Conservation (phyloP, 331 rosid species). For the Prunus yedoensis region DNA sequence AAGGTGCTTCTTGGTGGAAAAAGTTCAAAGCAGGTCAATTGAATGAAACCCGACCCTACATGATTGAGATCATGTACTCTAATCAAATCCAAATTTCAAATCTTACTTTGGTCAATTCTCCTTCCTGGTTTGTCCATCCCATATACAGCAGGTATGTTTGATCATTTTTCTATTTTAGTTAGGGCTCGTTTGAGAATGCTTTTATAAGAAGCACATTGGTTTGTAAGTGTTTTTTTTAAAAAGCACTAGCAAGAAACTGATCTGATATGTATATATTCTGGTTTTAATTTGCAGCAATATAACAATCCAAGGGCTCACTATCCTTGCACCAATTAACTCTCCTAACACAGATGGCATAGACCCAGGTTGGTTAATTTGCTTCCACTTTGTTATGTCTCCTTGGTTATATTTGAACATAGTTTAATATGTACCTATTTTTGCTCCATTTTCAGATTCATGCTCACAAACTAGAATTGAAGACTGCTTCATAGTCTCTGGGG, state of each 20-base stretch:
- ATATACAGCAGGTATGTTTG: slow-evolving; percentile 51
- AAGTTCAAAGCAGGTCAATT: slow-evolving; percentile 32
- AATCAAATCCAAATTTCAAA: slow-evolving; percentile 57
- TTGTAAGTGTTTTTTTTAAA: too few species aligned
- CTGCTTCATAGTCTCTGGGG: slow-evolving; percentile 62
- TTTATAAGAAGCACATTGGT: too few species aligned
- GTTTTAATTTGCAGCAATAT: slow-evolving; percentile 40
- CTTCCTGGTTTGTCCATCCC: slow-evolving; percentile 81
- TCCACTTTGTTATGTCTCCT: neutral
- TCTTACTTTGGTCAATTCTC: slow-evolving; percentile 65
- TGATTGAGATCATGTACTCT: slow-evolving; percentile 64
- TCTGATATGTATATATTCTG: neutral
- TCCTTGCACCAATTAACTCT: slow-evolving; percentile 57
- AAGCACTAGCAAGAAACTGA: too few species aligned
- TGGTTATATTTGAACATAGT: too few species aligned
- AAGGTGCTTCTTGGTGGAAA: slow-evolving; percentile 70
- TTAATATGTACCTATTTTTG: neutral
- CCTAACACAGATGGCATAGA: slow-evolving; percentile 83
- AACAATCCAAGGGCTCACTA: slow-evolving; percentile 54
- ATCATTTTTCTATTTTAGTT: neutral
- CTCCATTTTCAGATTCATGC: slow-evolving; percentile 44
- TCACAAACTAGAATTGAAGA: slow-evolving; percentile 52
- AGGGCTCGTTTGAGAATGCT: too few species aligned
- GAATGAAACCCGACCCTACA: slow-evolving; percentile 51
- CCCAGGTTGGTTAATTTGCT: slow-evolving; percentile 45